Percentiles rank a stretch among this genome's conserved stretches.
Evolutionary conservation across 306 rosid species (phyloP).

Genomic region (Bauhinia variegata): DNA sequence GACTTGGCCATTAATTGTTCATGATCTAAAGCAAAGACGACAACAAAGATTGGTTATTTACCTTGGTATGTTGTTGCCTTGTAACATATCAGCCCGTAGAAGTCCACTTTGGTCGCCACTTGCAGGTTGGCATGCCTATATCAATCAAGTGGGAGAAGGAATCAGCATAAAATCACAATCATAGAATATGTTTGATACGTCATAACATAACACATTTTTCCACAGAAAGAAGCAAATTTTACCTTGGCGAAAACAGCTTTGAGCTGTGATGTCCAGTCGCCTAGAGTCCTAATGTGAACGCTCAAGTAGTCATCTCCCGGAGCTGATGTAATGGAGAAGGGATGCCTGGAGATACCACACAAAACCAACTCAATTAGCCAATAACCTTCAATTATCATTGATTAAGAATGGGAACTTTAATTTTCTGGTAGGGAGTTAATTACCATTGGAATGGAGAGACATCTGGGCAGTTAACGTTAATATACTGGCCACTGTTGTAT

Average conservation of each 20-base stretch:
- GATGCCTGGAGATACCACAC: conserved; percentile 61
- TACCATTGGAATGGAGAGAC: conserved; percentile 91
- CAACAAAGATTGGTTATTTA: conserved; percentile 16
- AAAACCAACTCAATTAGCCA: background rate
- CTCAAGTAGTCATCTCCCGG: conserved; percentile 85
- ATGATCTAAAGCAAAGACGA: background rate
- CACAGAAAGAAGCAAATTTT: conserved; percentile 13
- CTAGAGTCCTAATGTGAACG: conserved; percentile 78
- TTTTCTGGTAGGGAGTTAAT: conserved; percentile 13
- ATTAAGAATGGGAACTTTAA: background rate
- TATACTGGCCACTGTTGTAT: conserved; percentile 86
- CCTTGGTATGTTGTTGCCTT: conserved; percentile 61
- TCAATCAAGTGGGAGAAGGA: conserved; percentile 25
- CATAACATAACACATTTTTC: conserved; percentile 5
- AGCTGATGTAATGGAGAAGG: conserved; percentile 88
- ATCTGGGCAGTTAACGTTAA: conserved; percentile 70
- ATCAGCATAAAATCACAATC: conserved; percentile 1
- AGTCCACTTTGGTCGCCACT: conserved; percentile 74
- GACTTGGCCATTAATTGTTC: too few relatives aligned
- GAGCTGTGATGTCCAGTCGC: conserved; percentile 89
- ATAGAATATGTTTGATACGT: conserved; percentile 8
- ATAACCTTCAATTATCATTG: background rate
- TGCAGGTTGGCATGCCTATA: conserved; percentile 81
- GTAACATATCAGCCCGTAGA: conserved; percentile 65
- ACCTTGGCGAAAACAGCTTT: conserved; percentile 80